Base-by-base conservation (phyloP, 2,329 filamentous ascomycete genomes). In the Coleophoma crateriformis region DNA sequence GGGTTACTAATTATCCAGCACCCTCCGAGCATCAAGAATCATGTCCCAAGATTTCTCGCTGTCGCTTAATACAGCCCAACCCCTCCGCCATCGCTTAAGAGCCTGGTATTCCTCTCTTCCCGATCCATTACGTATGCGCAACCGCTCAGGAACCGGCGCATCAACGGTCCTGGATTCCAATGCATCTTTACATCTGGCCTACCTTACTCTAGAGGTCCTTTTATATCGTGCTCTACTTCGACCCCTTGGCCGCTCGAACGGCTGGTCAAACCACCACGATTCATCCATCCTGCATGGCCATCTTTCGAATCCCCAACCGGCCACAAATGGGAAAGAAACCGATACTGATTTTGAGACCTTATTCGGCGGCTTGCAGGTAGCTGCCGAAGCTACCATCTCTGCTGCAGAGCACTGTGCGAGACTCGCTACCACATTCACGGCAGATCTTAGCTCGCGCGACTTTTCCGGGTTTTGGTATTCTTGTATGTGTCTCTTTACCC, bases 171-270 rank as follows among this genome's bases (percentile, higher is more conserved):
- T 39, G 55, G 61, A 3, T 54, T 58, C 10, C 54, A 55, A 7
- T 57, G 57, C 1, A 27, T 61, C 58, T 4, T 59, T 67, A 7
- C 65, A 67, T 34, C 65, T 68, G 40, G 62, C 64, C 35, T 68
- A 67, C 44, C 52, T 67, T n/a, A 56, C 63, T n/a, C 57, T 67
- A 2, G 64, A 64, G n/a, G 52, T 68, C 4, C 66, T 61, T 35
- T 57, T 66, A 2, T 67, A 67, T 49, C 65, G 66, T 22, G 65
- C 65, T 0, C 58, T 68, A 42, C 55, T 68, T 14, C 62, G 62
- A 13, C 62, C 61, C 1, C 58, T 64, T 56, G 63, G 41, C 19
- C 19, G 41, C n/a, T 32, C 41, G 2, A 44, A 44, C 19, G 41
- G 41, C 41, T 44, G 41, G 41, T 44, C 41, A 22, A 44, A 44